A percentile compares a stretch with the other conserved stretches of the same genome.
Conservation (phyloP, 2,329 filamentous ascomycete genomes). For the Plenodomus biglobosus region DNA sequence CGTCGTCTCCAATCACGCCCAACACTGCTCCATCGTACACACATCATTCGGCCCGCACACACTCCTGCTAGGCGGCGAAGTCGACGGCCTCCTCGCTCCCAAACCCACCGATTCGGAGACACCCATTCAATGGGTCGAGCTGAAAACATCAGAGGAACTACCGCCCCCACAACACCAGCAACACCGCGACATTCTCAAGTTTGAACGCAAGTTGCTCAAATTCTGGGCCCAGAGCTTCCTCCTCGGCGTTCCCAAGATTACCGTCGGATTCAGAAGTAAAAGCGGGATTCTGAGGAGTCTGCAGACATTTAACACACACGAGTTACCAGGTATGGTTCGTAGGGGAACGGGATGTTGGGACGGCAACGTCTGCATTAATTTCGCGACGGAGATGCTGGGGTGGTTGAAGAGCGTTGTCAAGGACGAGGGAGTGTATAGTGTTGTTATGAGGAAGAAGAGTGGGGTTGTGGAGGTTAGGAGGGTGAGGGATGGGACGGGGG, state of each 20-base stretch:
- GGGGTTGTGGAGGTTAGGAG: slow-evolving; percentile 71
- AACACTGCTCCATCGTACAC: slow-evolving; percentile 92
- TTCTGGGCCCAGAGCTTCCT: slow-evolving; percentile 98
- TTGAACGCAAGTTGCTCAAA: slow-evolving; percentile 87
- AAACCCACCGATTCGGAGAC: slow-evolving; percentile 19
- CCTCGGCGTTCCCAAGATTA: slow-evolving; percentile 85
- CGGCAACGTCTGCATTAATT: slow-evolving; percentile 91
- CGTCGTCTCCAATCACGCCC: slow-evolving; percentile 82
- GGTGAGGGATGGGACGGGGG: slow-evolving; percentile 73
- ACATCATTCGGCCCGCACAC: slow-evolving; percentile 78
- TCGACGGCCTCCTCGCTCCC: slow-evolving; percentile 67
- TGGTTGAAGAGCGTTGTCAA: slow-evolving; percentile 68
- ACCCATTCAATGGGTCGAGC: slow-evolving; percentile 84
- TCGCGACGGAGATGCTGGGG: slow-evolving; percentile 73
- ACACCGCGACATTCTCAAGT: slow-evolving; percentile 69
- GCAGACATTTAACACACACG: slow-evolving; percentile 77
- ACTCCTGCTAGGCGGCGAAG: slow-evolving; percentile 86
- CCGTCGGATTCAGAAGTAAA: slow-evolving; percentile 81
- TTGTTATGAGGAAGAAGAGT: slow-evolving; percentile 65
- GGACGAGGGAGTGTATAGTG: slow-evolving; percentile 77
- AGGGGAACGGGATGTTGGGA: slow-evolving; percentile 75
- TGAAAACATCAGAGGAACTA: slow-evolving; percentile 85
- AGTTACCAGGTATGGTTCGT: slow-evolving; percentile 75
- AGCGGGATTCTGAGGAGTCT: slow-evolving; percentile 70
- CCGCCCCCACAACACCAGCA: slow-evolving; percentile 46